Base-by-base conservation (phyloP, 2,329 filamentous ascomycete genomes). In the Pseudogymnoascus sp. region DNA sequence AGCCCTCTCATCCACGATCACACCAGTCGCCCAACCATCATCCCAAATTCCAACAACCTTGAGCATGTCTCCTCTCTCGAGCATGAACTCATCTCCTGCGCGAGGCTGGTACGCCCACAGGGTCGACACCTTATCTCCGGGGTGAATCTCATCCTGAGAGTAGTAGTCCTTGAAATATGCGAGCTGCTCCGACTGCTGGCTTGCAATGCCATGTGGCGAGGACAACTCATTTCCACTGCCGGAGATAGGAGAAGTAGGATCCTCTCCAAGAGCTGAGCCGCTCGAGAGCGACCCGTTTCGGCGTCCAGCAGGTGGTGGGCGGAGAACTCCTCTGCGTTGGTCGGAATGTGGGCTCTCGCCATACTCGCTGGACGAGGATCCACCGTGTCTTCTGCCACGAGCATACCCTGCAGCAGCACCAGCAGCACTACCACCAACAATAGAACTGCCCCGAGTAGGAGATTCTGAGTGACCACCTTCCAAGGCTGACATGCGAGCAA, bases 11-110 rank as follows among this genome's bases (percentile, higher is more conserved):
- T 88, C 83, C 63, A 96, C 79, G 73, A 96, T 82, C 63, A 97
- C 83, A 70, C 95, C 95, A 1, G 95, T 99, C 10, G 95, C 95
- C 95, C 95, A 99, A 57, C 95, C 95, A 74, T 99, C 95, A 72
- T 99, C 95, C 95, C 95, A 99, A 69, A 99, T 99, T 66, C 95
- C 95, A 34, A 97, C 89, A 12, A 99, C 88, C 78, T 97, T 97
- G 72, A 99, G 83, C 93, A 99, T 97, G 73, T 99, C 95, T 62
- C 95, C 95, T 64, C 95, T 86, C 71, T 97, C 95, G 39, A 99
- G 81, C 40, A 91, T 82, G 72, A 97, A 97, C 73, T 99, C 95
- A 71, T 99, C 95, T 31, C 87, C 86, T 4, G 95, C 95, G 36
- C 95, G 89, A 36, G 95, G 93, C 70, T 96, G 91, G 75, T 99